Evolutionary conservation across 2,329 filamentous ascomycete species (phyloP), one percentile per base, ranked within the genome.

Genomic region (Zopfia rhizophila): DNA sequence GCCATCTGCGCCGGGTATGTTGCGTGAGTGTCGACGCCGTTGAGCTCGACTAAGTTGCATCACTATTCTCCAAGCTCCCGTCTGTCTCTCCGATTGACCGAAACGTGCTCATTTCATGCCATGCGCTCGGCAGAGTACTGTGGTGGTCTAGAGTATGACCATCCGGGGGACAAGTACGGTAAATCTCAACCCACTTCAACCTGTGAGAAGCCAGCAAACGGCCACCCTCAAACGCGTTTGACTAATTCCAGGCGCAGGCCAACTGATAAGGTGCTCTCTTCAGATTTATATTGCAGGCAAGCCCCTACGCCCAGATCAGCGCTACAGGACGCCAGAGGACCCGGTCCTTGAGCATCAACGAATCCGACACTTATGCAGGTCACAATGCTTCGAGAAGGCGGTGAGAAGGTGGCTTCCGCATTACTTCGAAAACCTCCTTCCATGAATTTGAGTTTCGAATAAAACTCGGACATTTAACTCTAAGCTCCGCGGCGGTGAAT

Each of bases 261-360:
- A 48, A 56, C 60, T 58, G 63, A 68, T 66, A 68, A 67, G 59
- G 56, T 51, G 60, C 53, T 48, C 53, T 54, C 51, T 35, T 46
- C 35, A 55, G 48, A 39, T 58, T 57, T 61, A 61, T 61, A 60
- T 65, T 63, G 59, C 58, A 59, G 47, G 38, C 50, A 53, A 27
- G 45, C 50, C 46, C 52, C 48, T 47, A 48, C 47, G 51, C 58
- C 51, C 46, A 54, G 56, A 60, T 57, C 57, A 61, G 54, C 64
- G 51, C 56, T 61, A 58, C 51, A 51, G 45, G 45, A 43, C 37
- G 41, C 28, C 23, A 38, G 25, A 48, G 35, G 35, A 33, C 17
- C 41, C 30, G 8, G 28, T 23, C 29, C 10, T 3, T 18, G 3
- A 39, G 14, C 28, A 17, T 14, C 33, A 14, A 35, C 35, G 14